Base-by-base conservation (phyloP, 2,329 filamentous ascomycete species). In the Cryphonectria japonica region DNA sequence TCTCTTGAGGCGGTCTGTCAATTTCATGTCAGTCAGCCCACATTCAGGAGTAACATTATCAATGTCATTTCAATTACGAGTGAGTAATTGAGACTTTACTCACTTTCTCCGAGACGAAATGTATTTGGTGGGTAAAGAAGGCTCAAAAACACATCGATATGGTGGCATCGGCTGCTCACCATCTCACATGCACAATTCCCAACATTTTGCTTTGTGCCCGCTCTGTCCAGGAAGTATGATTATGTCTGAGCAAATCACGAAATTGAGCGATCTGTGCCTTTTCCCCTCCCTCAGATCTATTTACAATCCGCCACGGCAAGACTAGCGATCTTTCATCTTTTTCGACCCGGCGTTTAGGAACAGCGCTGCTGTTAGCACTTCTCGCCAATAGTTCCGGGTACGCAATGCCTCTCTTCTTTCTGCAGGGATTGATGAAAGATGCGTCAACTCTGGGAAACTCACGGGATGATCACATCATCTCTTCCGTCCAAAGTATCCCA, bases 101-200 rank as follows among this genome's bases (percentile, higher is more conserved):
- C 9, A 9, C 46, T 50, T n/a, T 61, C 13, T 61, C 59, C 59
- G 34, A 61, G 59, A 14, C 13, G 11, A 57, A 11, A 39, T 6
- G 34, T 29, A 61, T 61, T 61, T 61, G 59, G 59, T 61, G 59
- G 59, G 32, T 61, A 13, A 34, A 50, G 3, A 50, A n/a, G n/a
- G 7, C 7, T 26, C 7, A 32, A 61, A 13, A 1, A 39, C 13
- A 32, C 37, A 32, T 37, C 13, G 34, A 32, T 19, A 37, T 32
- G n/a, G 52, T 57, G n/a, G 52, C 26, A 57, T 57, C 32, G 34
- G 19, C 16, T 61, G 8, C n/a, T 22, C 29, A n/a, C 29, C 29
- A n/a, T 16, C 59, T 61, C 59, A 39, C 22, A 50, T 50, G 19
- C 59, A 34, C 46, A 50, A 50, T 50, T 61, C 59, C 59, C 59